A percentile compares a stretch with the other conserved stretches of the same genome.
phyloP scores from a whole-genome alignment of 805 yeast species.

The Lipomyces spencermartinsiae region DNA sequence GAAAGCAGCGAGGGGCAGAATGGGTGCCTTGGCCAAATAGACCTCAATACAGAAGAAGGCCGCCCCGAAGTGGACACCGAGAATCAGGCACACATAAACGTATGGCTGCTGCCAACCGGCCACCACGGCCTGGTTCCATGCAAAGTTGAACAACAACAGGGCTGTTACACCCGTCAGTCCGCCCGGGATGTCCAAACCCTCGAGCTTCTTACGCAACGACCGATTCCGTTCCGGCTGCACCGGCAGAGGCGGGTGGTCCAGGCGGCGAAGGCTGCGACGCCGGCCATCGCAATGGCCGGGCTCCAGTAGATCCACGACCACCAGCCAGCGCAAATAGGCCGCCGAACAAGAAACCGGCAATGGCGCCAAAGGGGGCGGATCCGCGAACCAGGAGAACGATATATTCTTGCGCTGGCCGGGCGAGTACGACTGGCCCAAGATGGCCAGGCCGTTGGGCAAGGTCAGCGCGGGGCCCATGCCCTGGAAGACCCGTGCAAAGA shows the following conservation, averaged over 20 bases:
- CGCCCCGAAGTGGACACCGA: conserved; percentile 54
- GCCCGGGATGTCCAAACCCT: conserved; percentile 60
- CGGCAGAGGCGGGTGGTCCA: conserved; percentile 40
- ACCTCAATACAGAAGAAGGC: conserved; percentile 59
- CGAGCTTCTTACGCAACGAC: not conserved
- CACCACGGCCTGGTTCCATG: conserved; percentile 77
- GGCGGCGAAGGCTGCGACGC: conserved; percentile 37
- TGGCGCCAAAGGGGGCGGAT: conserved; percentile 67
- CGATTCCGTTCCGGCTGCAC: conserved; percentile 1
- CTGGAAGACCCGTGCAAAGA: conserved; percentile 61
- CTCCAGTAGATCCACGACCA: conserved; percentile 46
- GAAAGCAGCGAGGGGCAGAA: conserved; percentile 60
- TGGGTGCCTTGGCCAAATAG: conserved; percentile 55
- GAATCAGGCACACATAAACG: conserved; percentile 60
- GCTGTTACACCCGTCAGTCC: conserved; percentile 63
- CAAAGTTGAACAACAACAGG: conserved; percentile 66
- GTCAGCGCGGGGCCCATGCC: conserved; percentile 69
- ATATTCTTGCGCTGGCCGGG: conserved; percentile 58
- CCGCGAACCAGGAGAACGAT: conserved; percentile 64
- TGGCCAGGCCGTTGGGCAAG: conserved; percentile 66
- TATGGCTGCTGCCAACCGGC: conserved; percentile 71
- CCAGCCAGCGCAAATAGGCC: conserved; percentile 59
- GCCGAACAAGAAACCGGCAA: conserved; percentile 57
- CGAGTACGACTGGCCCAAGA: conserved; percentile 53
- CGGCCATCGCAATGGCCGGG: conserved; percentile 41